Evolutionary conservation across 176 grass and related monocot species (phyloP).

Genomic region (Bothriochloa decipiens): DNA sequence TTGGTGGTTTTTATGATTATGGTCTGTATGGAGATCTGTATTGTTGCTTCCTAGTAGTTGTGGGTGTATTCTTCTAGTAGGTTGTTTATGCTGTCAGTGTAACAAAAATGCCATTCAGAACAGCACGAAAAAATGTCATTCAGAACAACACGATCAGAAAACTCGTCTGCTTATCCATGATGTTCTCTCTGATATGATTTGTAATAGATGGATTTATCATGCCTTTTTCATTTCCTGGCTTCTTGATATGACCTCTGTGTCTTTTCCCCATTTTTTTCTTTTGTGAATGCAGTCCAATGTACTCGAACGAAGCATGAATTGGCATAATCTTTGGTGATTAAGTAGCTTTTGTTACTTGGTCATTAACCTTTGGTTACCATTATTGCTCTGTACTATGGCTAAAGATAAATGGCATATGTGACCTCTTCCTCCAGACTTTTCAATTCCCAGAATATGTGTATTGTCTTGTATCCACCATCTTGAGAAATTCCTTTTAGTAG

Average conservation of each 20-base stretch:
- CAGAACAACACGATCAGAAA: background rate
- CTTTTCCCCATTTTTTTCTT: background rate
- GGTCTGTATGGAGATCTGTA: background rate
- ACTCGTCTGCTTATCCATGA: background rate
- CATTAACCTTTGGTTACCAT: background rate
- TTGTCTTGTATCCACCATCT: background rate
- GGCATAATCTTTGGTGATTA: background rate
- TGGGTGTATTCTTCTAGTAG: background rate
- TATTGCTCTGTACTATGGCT: background rate
- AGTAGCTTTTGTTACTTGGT: background rate
- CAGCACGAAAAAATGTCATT: background rate
- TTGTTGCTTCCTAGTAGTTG: constrained; percentile 1
- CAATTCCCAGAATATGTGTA: background rate
- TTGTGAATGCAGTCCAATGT: background rate
- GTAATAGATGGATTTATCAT: background rate
- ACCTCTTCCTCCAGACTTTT: background rate
- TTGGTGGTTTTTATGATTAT: background rate
- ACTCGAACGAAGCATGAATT: background rate
- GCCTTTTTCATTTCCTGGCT: background rate
- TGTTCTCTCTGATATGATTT: constrained; percentile 8
- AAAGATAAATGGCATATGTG: background rate
- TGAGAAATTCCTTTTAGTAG: background rate
- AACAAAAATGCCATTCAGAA: background rate
- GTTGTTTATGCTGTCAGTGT: constrained; percentile 12
- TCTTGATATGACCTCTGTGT: background rate